Percentiles rank a stretch among this genome's conserved stretches.
Conservation (phyloP, 495 filamentous ascomycete genomes). For the Lasiosphaeria hispida region DNA sequence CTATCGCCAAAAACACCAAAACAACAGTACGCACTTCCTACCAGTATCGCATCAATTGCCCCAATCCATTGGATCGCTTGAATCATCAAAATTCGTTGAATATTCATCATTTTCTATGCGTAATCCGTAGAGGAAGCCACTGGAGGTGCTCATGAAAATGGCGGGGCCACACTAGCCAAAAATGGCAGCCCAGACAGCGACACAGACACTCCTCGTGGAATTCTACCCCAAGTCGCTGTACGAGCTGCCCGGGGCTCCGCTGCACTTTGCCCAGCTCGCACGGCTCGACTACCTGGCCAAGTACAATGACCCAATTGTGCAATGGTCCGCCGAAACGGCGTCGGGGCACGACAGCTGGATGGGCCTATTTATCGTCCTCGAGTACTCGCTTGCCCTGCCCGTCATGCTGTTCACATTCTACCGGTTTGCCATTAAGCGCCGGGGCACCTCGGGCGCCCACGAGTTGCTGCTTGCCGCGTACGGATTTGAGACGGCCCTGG, state of each 20-base stretch:
- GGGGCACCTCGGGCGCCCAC: slow-evolving; percentile 48
- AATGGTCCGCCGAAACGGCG: slow-evolving; percentile 47
- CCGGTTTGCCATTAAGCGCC: slow-evolving; percentile 24
- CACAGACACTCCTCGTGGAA: no score
- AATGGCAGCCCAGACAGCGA: no score
- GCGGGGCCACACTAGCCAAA: no score
- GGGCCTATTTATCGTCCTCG: slow-evolving; percentile 62
- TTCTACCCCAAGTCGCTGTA: slow-evolving; percentile 59
- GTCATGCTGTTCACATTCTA: slow-evolving; percentile 58
- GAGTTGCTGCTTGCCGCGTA: slow-evolving; percentile 66
- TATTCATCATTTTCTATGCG: no score
- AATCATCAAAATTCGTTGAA: no score
- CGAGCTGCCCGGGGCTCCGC: slow-evolving; percentile 35
- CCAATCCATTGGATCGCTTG: no score
- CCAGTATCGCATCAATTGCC: no score
- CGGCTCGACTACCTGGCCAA: slow-evolving; percentile 63
- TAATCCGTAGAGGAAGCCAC: slow-evolving; percentile 3
- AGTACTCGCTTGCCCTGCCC: slow-evolving; percentile 67
- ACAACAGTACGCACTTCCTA: no score
- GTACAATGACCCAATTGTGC: slow-evolving; percentile 76
- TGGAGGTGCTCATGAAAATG: no score
- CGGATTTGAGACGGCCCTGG: slow-evolving; percentile 66
- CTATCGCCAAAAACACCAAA: no score
- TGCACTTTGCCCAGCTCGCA: slow-evolving; percentile 49
- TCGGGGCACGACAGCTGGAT: slow-evolving; percentile 59